Base-by-base conservation (phyloP, 805 yeast species). In the Scheffersomyces stipitis region DNA sequence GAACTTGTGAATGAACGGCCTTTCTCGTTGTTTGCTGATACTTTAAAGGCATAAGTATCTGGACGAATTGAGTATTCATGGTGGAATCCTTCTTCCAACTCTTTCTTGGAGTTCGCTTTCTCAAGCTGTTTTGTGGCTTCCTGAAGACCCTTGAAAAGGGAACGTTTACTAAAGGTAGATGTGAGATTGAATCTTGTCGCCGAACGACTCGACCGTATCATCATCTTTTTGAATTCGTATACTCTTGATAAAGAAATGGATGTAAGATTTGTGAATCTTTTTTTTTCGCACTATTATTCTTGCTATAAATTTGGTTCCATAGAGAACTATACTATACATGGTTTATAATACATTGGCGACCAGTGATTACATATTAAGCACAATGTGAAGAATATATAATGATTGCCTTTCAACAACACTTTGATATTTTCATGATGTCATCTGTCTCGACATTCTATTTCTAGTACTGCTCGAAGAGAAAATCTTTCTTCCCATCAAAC, bases 11-110 rank as follows among this genome's bases (percentile, higher is more conserved):
- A 22, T 7, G 53, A 40, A 20, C 56, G 40, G 8, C 46, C 30
- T 27, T 29, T 40, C 24, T 56, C 58, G 26, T 50, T 47, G 28
- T 47, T 45, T 5, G 45, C 52, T 1, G 63, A 50, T 3, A 64
- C 68, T 41, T 66, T 67, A 48, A 68, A 69, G 6, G 73, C 71
- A 56, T 59, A 69, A 1, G 73, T 66, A 40, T 68, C 73, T 7
- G 75, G 75, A 20, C 69, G 50, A 34, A 69, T 66, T 16, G 73
- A 68, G 44, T 69, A 69, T 38, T 69, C 75, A 42, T 68, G 73
- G 37, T 64, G 63, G 40, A 45, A 42, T 1, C 46, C 36, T 20
- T 52, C 60, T 5, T 40, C 37, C 17, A 52, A 23, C n/a, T 30
- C 20, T 10, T 33, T 28, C 7, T 32, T 18, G 12, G 17, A 28